phyloP scores from a whole-genome alignment of 106 monocot genomes.

The Gastrodia elata region DNA sequence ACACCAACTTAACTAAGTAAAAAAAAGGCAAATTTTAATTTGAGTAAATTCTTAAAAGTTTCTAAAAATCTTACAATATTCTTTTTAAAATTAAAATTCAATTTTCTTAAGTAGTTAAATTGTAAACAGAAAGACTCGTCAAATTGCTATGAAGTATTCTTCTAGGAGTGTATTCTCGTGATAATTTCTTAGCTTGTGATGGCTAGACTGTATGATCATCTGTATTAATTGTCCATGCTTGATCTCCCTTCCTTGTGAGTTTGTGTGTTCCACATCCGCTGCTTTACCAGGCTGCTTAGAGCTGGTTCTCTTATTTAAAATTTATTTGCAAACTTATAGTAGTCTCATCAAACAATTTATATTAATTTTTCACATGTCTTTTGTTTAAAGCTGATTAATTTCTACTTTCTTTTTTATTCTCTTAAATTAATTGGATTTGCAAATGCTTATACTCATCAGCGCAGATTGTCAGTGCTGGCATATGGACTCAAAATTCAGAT shows the following conservation, averaged over 20 bases:
- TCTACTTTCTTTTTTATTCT: neutral
- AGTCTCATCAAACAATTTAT: neutral
- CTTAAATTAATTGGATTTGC: slow-evolving; percentile 1
- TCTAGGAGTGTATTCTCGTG: neutral
- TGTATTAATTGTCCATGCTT: neutral
- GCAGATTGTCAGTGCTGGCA: slow-evolving; percentile 71
- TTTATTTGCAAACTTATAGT: neutral
- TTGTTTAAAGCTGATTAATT: neutral
- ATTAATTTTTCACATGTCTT: neutral
- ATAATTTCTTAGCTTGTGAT: neutral
- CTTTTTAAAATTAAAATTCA: no score
- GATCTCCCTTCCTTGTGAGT: neutral
- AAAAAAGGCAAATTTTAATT: no score
- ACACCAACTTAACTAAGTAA: neutral
- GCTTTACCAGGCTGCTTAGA: neutral
- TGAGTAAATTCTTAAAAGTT: no score
- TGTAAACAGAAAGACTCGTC: no score
- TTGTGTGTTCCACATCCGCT: neutral
- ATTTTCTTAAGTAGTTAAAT: no score
- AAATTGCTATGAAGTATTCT: no score
- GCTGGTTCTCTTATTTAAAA: neutral
- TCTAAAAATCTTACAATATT: no score
- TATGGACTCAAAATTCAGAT: slow-evolving; percentile 44
- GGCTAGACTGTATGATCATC: neutral
- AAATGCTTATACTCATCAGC: slow-evolving; percentile 4